Conservation (phyloP, 2,329 filamentous ascomycete species). For the Coniella vitis region DNA sequence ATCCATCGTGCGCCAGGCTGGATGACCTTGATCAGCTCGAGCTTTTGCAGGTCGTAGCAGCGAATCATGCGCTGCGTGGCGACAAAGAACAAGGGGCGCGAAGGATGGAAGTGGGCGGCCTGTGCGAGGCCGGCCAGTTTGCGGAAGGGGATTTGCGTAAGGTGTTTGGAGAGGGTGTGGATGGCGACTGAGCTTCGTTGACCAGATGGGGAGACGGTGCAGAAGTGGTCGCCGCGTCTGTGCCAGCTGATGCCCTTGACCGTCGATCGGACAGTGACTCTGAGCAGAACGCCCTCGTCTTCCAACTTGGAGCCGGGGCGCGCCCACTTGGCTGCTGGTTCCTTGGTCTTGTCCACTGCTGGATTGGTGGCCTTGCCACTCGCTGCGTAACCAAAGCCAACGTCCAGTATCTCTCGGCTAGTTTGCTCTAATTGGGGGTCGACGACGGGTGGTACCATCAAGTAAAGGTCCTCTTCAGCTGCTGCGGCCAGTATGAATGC, state of each 20-base stretch:
- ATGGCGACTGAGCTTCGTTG: constrained; percentile 80
- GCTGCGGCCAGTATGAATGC: constrained; percentile 76
- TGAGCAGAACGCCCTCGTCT: constrained; percentile 71
- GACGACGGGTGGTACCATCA: constrained; percentile 69
- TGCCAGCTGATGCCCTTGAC: constrained; percentile 94
- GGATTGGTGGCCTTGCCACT: constrained; percentile 48
- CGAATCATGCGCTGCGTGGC: constrained; percentile 91
- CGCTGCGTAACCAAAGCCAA: constrained; percentile 85
- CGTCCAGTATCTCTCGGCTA: constrained; percentile 72
- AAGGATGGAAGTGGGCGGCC: constrained; percentile 89
- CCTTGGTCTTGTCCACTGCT: constrained; percentile 57
- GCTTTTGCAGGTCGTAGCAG: constrained; percentile 85
- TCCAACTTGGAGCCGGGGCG: constrained; percentile 69
- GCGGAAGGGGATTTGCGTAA: constrained; percentile 91
- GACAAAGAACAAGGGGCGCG: constrained; percentile 88
- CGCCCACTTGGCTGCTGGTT: constrained; percentile 73
- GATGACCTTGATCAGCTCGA: constrained; percentile 86
- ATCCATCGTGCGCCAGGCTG: constrained; percentile 95
- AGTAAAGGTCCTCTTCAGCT: constrained; percentile 75
- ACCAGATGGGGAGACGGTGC: constrained; percentile 78
- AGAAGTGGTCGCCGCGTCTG: constrained; percentile 86
- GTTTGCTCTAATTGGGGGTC: constrained; percentile 67
- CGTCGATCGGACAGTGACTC: constrained; percentile 69
- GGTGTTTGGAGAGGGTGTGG: constrained; percentile 89
- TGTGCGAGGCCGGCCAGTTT: constrained; percentile 68